These are phyloP conservation scores for Hirsutella rhossiliensis DNA, from an alignment of 2,329 filamentous ascomycete species.

Conservation along the genomic window DNA sequence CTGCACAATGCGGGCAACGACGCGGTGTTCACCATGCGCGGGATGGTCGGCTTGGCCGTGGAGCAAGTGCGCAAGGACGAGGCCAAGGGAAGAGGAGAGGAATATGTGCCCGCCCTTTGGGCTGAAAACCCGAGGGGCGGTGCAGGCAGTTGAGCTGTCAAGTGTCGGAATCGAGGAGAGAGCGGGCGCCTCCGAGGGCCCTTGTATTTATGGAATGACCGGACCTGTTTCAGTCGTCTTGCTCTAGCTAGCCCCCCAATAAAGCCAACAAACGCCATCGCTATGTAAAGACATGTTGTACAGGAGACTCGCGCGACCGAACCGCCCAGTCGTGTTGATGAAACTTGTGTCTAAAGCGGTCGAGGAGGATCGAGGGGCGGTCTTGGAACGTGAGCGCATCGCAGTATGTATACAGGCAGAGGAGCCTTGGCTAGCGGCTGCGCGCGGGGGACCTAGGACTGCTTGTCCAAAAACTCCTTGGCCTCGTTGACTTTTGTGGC, in stretches of 20 bases:
- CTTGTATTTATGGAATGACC: background rate
- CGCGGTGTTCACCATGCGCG: constrained; percentile 65
- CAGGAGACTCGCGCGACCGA: constrained; percentile 15
- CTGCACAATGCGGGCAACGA: constrained; percentile 89
- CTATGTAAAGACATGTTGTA: constrained; percentile 29
- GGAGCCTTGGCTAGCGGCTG: background rate
- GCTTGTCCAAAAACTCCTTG: constrained; percentile 87
- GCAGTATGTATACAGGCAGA: background rate
- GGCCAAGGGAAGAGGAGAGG: constrained; percentile 5
- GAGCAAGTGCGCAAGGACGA: constrained; percentile 11
- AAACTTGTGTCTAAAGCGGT: background rate
- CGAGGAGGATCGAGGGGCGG: too few relatives aligned
- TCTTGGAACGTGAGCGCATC: background rate
- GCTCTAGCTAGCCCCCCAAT: constrained; percentile 10
- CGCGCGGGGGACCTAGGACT: constrained; percentile 7
- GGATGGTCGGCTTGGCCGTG: constrained; percentile 43
- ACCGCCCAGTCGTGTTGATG: constrained; percentile 1
- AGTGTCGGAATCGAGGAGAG: constrained; percentile 2
- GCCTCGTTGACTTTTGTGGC: constrained; percentile 98
- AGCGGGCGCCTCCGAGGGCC: background rate
- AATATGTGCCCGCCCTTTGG: constrained; percentile 6
- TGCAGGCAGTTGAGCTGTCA: background rate
- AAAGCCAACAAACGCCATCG: constrained; percentile 27
- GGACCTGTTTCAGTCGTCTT: background rate
- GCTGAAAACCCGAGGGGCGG: background rate